Percentiles rank a stretch among this genome's conserved stretches.
Conservation (phyloP, 1,284 basidiomycete species). For the Puccinia hordei region DNA sequence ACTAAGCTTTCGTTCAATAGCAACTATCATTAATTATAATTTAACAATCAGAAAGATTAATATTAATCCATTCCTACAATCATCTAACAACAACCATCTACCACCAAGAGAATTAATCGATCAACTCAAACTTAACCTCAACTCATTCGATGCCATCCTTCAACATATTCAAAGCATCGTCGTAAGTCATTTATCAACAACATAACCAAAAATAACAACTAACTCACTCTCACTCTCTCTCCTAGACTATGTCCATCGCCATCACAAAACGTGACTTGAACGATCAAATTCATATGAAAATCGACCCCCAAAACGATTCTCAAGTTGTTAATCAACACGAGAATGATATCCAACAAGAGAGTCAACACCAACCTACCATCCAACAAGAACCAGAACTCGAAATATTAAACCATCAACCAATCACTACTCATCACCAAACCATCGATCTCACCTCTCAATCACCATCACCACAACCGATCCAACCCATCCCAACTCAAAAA, state of each 20-base stretch:
- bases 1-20: background rate
- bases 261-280: background rate
- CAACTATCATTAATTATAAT: slow-evolving; percentile 17
- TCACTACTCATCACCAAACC: background rate
- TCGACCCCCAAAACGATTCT: too few relatives aligned
- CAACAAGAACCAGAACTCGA: background rate
- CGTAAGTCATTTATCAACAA: background rate
- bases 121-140: background rate
- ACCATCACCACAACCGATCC: slow-evolving; percentile 9
- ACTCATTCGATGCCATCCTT: slow-evolving; percentile 2
- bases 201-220: background rate
- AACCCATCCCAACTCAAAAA: too few relatives aligned
- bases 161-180: slow-evolving; percentile 3
- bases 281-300: background rate
- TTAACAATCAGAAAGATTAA: background rate
- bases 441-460: slow-evolving; percentile 15
- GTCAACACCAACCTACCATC: background rate
- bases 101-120: slow-evolving; percentile 3
- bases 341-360: background rate
- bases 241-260: slow-evolving; percentile 4
- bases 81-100: background rate
- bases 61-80: slow-evolving; percentile 11
- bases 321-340: too few relatives aligned
- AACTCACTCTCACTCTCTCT: background rate
- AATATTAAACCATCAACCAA: background rate